Base-by-base conservation (phyloP, 768 basidiomycete genomes). In the Trametopsis cervina region DNA sequence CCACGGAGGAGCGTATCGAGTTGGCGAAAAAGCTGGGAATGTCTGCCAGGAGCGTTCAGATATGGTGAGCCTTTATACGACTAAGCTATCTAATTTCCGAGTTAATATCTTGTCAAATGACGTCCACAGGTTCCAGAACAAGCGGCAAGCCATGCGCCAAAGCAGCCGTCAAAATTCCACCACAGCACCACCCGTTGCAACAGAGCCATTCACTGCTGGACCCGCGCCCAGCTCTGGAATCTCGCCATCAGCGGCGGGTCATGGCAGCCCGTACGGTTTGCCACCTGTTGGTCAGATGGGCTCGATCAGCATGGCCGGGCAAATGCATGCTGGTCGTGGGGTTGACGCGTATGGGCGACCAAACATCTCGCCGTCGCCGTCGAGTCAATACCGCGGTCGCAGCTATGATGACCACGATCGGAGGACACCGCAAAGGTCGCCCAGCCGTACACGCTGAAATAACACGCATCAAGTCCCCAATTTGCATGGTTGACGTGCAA, bases 41-140 rank as follows among this genome's bases (percentile, higher is more conserved):
- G 89, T 81, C 85, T 40, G 77, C 89, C 35, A 70, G 89, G 53
- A 88, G 85, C 54, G 89, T 91, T 49, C 89, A 91, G 63, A 90
- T 91, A 48, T 91, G 89, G 89, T 89, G 62, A 57, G 71, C 57
- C 33, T 20, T 44, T 51, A 45, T 52, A 53, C 40, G 36, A 53
- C 55, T 35, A 48, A 53, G 9, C 46, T 51, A 54, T 42, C 35
- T 52, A 13, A 51, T 54, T 35, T 47, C 53, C 39, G 46, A 40
- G 49, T 46, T 49, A 33, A 54, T 47, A 55, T 58, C 20, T 42
- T 36, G 41, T 42, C 40, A 54, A 55, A 43, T 40, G 46, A 49
- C 53, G 44, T 51, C 51, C 22, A 45, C 64, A 89, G 87, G 87
- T 89, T 89, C 70, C 87, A 89, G 68, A 89, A 89, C 61, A 89